phyloP scores from a whole-genome alignment of 331 rosid species.

The Pyrus hybrid region DNA sequence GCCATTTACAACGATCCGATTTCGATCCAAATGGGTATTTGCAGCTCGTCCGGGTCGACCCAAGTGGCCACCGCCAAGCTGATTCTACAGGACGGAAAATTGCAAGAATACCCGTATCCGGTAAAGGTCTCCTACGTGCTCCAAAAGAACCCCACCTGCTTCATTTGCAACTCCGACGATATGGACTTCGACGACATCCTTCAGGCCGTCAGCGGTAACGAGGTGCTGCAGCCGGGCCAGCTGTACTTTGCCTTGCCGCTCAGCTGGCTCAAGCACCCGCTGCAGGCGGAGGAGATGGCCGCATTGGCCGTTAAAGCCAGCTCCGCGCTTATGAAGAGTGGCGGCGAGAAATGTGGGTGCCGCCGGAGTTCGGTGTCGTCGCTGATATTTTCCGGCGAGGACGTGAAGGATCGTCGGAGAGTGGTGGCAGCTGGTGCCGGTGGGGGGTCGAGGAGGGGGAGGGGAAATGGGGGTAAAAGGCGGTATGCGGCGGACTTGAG shows the following conservation, averaged over 20 bases:
- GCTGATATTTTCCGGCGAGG: constrained; percentile 27
- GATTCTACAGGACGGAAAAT: constrained; percentile 53
- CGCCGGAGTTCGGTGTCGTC: constrained; percentile 39
- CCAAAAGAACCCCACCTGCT: constrained; percentile 51
- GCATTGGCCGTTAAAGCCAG: constrained; percentile 95
- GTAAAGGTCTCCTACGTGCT: constrained; percentile 65
- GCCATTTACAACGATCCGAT: background rate
- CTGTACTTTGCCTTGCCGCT: constrained; percentile 82
- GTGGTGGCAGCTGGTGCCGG: background rate
- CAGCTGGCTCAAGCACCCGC: constrained; percentile 36
- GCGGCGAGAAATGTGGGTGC: constrained; percentile 30
- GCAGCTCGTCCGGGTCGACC: constrained; percentile 57
- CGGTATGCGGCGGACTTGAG: constrained; percentile 42
- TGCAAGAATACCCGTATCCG: constrained; percentile 60
- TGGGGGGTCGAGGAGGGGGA: constrained; percentile 35
- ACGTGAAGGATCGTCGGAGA: constrained; percentile 12
- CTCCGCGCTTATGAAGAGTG: constrained; percentile 63
- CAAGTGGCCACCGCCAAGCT: constrained; percentile 72
- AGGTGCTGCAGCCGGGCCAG: constrained; percentile 70
- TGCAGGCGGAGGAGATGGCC: constrained; percentile 83
- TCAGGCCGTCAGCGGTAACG: constrained; percentile 48
- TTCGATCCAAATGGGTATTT: constrained; percentile 62
- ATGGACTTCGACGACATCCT: constrained; percentile 78
- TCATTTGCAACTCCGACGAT: constrained; percentile 85
- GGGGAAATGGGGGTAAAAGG: constrained; percentile 12